Conservation (phyloP, 2,329 filamentous ascomycete genomes). For the Lojkania enalia region DNA sequence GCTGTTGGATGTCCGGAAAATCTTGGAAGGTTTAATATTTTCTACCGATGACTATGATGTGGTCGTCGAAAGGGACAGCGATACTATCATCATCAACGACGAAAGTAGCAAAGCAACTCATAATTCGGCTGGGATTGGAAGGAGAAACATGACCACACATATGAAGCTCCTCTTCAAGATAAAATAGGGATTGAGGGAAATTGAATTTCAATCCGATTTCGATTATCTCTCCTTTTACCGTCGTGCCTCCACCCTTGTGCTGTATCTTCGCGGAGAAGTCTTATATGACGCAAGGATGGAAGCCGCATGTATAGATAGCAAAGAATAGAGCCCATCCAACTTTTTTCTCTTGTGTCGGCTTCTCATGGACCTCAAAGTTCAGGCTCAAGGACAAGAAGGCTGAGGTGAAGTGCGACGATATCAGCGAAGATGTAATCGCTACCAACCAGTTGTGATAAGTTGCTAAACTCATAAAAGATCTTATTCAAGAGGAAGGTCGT, state of each 20-base stretch:
- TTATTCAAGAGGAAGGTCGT: conserved; percentile 11
- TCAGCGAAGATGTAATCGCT: conserved; percentile 9
- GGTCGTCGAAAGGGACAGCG: not conserved
- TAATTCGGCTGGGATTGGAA: not conserved
- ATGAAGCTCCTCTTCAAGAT: conserved; percentile 10
- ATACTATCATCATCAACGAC: not conserved
- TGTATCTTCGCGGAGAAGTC: conserved; percentile 13
- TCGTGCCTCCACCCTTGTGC: conserved; percentile 14
- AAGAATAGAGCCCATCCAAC: conserved; percentile 11
- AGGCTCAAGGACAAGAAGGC: conserved; percentile 10
- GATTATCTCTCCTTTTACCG: conserved; percentile 26
- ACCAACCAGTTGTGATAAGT: conserved; percentile 15
- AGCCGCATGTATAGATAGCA: conserved; percentile 4
- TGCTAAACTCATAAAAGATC: conserved; percentile 13
- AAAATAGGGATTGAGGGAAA: conserved; percentile 10
- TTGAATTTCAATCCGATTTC: conserved; percentile 23
- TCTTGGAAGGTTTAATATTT: conserved; percentile 5
- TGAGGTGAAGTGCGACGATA: conserved; percentile 8
- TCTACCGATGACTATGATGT: not conserved
- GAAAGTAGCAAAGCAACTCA: not conserved
- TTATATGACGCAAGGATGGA: conserved; percentile 12
- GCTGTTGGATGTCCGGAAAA: conserved; percentile 5
- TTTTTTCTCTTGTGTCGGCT: conserved; percentile 13
- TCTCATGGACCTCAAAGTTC: conserved; percentile 12
- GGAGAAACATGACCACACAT: too few species aligned